Conservation (phyloP, 2,329 filamentous ascomycete species). For the Exophiala sp. region DNA sequence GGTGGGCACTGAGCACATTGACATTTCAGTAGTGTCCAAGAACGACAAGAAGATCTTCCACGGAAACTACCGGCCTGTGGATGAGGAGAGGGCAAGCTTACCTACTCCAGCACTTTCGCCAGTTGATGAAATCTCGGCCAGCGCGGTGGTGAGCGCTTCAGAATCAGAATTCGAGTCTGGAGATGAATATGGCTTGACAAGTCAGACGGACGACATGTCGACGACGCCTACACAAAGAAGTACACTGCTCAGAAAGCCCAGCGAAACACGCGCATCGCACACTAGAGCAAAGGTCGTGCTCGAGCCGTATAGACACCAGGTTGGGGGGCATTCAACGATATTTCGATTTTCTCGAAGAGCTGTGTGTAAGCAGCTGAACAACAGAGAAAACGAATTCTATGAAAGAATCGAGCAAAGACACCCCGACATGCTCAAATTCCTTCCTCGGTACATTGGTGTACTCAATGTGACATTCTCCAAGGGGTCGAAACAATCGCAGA, state of each 20-base stretch:
- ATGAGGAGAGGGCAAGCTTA: slow-evolving; percentile 14
- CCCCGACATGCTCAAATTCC: slow-evolving; percentile 81
- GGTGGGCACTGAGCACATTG: slow-evolving; percentile 46
- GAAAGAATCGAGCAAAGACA: slow-evolving; percentile 91
- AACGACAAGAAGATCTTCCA: slow-evolving; percentile 60
- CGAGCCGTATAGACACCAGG: slow-evolving; percentile 95
- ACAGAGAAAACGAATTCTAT: slow-evolving; percentile 97
- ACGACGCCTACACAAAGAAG: slow-evolving; percentile 45
- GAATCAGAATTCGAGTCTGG: slow-evolving; percentile 44
- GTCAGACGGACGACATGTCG: slow-evolving; percentile 53
- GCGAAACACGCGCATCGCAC: slow-evolving; percentile 26
- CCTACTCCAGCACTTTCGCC: slow-evolving; percentile 17
- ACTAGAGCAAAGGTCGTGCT: slow-evolving; percentile 90
- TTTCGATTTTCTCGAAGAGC: slow-evolving; percentile 94
- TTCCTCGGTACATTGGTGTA: slow-evolving; percentile 87
- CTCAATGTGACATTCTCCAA: slow-evolving; percentile 95
- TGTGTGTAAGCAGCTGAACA: slow-evolving; percentile 97
- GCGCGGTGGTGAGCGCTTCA: slow-evolving; percentile 33
- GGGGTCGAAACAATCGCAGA: slow-evolving; percentile 57
- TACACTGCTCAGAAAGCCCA: slow-evolving; percentile 30
- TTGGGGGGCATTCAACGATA: slow-evolving; percentile 92
- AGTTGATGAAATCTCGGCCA: slow-evolving; percentile 16
- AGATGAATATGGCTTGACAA: slow-evolving; percentile 48
- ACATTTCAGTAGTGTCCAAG: slow-evolving; percentile 60
- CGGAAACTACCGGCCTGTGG: slow-evolving; percentile 44